phyloP scores from a whole-genome alignment of 257 asterid genomes.

The Solanum boliviense region DNA sequence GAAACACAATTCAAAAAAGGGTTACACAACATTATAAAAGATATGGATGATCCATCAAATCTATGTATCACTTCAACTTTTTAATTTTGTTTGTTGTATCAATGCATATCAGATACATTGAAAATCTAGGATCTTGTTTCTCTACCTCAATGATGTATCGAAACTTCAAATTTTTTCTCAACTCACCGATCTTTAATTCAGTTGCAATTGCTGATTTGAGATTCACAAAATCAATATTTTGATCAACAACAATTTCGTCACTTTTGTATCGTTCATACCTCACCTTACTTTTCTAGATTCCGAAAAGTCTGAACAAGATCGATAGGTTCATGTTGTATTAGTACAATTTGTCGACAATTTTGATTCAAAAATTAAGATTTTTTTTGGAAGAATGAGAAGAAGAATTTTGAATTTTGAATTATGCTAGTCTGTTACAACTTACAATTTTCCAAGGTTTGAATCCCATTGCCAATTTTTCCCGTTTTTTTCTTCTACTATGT shows the following conservation, averaged over 20 bases:
- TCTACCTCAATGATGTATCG: background rate
- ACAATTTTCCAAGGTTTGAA: background rate
- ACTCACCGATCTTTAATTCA: too few species aligned
- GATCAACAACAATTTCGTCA: too few species aligned
- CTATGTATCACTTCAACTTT: background rate
- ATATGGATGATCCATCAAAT: background rate
- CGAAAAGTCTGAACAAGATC: background rate
- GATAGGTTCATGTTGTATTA: background rate
- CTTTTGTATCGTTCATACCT: too few species aligned
- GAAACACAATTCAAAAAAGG: background rate
- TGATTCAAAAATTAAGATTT: background rate
- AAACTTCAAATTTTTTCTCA: too few species aligned
- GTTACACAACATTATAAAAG: background rate
- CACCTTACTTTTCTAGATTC: background rate
- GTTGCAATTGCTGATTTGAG: too few species aligned
- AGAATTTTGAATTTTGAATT: background rate
- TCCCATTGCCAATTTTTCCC: background rate
- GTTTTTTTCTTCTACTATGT: too few species aligned
- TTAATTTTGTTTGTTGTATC: background rate
- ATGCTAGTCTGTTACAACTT: background rate
- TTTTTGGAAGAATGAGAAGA: background rate
- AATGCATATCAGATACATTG: background rate
- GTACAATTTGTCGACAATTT: too few species aligned
- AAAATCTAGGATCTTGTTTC: background rate
- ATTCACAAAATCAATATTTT: too few species aligned